phyloP scores from a whole-genome alignment of 2,329 filamentous ascomycete species.

The Nemania bipapillata region DNA sequence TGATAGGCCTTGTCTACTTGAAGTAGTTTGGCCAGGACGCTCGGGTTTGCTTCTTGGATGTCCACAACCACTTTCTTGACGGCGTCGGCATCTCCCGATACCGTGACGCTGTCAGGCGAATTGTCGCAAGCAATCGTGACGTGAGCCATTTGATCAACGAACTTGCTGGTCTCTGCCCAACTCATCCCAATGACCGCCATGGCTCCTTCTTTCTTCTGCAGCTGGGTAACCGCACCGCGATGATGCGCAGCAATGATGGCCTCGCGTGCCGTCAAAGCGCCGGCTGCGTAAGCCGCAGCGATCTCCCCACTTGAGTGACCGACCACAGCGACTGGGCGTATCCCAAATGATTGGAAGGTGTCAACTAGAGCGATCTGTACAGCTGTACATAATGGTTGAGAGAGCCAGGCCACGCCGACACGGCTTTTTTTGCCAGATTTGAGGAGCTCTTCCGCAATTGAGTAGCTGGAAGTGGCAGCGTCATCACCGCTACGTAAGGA shows the following conservation, averaged over 20 bases:
- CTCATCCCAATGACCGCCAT: neutral
- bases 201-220: neutral
- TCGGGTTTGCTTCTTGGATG: neutral
- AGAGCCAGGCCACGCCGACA: too few relatives aligned
- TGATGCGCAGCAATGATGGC: neutral
- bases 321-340: constrained; percentile 50
- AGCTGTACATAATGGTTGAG: constrained; percentile 57
- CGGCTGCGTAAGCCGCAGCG: constrained; percentile 56
- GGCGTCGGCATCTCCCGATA: neutral
- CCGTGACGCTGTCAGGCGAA: neutral
- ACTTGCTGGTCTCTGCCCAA: neutral
- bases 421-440: too few relatives aligned
- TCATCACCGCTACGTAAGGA: too few relatives aligned
- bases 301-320: constrained; percentile 57
- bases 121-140: neutral
- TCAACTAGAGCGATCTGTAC: constrained; percentile 57
- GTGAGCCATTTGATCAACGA: neutral
- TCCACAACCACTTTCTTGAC: neutral
- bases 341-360: constrained; percentile 50
- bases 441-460: too few relatives aligned
- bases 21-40: neutral
- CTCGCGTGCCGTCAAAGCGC: constrained; percentile 5
- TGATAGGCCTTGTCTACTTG: constrained; percentile 12
- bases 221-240: neutral
- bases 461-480: too few relatives aligned